Base-by-base conservation (phyloP, 768 basidiomycete species). In the Boletus huronensis region DNA sequence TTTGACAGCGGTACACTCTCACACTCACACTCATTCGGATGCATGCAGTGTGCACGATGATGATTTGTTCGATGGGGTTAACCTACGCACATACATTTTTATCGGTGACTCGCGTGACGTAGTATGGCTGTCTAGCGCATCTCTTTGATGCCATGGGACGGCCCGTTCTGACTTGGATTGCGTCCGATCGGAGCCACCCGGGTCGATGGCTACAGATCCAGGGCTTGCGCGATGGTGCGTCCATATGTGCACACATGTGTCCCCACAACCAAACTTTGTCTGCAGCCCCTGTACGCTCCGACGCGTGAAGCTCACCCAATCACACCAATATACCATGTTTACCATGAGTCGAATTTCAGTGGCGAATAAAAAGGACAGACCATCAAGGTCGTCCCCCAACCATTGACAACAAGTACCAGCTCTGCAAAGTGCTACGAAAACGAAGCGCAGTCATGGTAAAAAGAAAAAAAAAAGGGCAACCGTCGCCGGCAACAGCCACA, bases 401-500 rank as follows among this genome's bases (percentile, higher is more conserved):
- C 14, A 23, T n/a, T 4, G 11, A 35, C 50, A 35, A 38, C 44
- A 35, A 54, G 53, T 53, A 52, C 64, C 34, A 55, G 64, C 58
- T 49, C 25, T 53, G 38, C 44, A 10, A 19, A 52, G 42, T 66
- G 44, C 54, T 53, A 56, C 54, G 32, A 59, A 49, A 50, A 36
- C 50, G 38, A 66, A 57, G 14, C 2, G 43, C 3, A 35, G 35
- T 48, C 57, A 63, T 51, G 61, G 61, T 53, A 46, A 50, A 50
- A 52, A 52, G 17, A 31, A 21, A 50, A 36, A 41, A 21, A 26
- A 32, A 52, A 19, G 25, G 3, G 17, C 5, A 13, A 46, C 49
- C 44, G 57, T 52, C 52, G 57, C 65, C 59, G 26, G 59, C 64
- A 55, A 60, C 64, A 39, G 64, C 61, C 42, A 61, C 65, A 54